Base-by-base conservation (phyloP, 352 stramenopile species). In the Phytophthora sp. region DNA sequence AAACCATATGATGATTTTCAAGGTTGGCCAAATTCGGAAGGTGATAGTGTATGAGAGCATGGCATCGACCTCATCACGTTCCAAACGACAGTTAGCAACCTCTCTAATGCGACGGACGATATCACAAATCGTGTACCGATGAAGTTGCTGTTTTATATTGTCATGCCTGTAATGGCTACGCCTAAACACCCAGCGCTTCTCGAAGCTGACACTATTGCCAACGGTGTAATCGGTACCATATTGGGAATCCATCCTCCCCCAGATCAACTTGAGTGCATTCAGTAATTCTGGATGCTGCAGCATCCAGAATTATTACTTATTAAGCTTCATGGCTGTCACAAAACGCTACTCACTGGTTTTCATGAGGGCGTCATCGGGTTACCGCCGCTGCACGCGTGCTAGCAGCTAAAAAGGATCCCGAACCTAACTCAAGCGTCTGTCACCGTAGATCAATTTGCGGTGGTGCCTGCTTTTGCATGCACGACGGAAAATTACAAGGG, bases 401-500 rank as follows among this genome's bases (percentile, higher is more conserved):
- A 66, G 0, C 16, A 23, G 8, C 47, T 69, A 2, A 51, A 24
- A 13, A 9, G 26, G 0, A 45, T 66, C 1, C n/a, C 46, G 0
- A 59, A 66, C 15, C 26, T 74, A 6, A 11, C 41, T 1, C 55
- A 70, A 56, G 41, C 54, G 16, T 41, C 24, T 0, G 16, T 74
- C 8, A 74, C 69, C 0, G 46, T 74, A 0, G 23, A 63, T n/a
- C 60, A 74, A 33, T 71, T 77, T 35, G 55, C 56, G 0, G 39
- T 66, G 9, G 69, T 71, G 0, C 51, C 65, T 1, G 65, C 53
- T 3, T 77, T 71, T 42, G 16, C 65, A 4, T 74, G 59, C 20
- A 74, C 64, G 67, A 64, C 0, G 69, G 71, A 45, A 77, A 77
- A 21, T 26, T 77, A 0, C 69, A 71, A 49, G 64, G 69, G 0